phyloP scores from a whole-genome alignment of 257 asterid species.

The Solanum bulbocastanum region DNA sequence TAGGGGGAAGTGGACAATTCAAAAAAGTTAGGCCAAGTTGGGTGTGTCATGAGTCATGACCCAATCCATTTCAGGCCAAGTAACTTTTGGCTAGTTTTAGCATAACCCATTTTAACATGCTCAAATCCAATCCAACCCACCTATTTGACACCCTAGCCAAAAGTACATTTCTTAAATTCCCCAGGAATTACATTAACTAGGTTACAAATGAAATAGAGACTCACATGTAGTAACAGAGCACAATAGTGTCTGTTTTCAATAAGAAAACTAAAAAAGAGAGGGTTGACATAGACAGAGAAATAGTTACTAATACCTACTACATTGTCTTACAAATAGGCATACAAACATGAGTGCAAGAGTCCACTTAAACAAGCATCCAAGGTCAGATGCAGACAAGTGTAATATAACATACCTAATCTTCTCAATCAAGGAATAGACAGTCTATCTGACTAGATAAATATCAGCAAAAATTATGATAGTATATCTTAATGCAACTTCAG shows the following conservation, averaged over 20 bases:
- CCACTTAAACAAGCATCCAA: not conserved
- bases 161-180: not conserved
- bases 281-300: not conserved
- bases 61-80: not conserved
- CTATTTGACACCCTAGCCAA: not conserved
- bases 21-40: not conserved
- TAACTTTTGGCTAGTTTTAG: not conserved
- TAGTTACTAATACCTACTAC: not conserved
- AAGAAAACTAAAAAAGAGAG: not conserved
- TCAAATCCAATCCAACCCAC: not conserved
- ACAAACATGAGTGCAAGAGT: not conserved
- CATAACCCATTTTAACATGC: not conserved
- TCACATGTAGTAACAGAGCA: not conserved
- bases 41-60: not conserved
- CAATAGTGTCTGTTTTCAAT: not conserved
- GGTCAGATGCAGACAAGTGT: not conserved
- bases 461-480: not conserved
- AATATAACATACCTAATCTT: not conserved
- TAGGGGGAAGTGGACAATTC: not conserved
- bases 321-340: not conserved
- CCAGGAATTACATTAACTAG: not conserved
- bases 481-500: not conserved
- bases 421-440: not conserved
- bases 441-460: not conserved
- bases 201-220: not conserved